These are phyloP conservation scores for Mycena epipterygia DNA, from an alignment of 768 basidiomycete genomes.

Conservation along the genomic window DNA sequence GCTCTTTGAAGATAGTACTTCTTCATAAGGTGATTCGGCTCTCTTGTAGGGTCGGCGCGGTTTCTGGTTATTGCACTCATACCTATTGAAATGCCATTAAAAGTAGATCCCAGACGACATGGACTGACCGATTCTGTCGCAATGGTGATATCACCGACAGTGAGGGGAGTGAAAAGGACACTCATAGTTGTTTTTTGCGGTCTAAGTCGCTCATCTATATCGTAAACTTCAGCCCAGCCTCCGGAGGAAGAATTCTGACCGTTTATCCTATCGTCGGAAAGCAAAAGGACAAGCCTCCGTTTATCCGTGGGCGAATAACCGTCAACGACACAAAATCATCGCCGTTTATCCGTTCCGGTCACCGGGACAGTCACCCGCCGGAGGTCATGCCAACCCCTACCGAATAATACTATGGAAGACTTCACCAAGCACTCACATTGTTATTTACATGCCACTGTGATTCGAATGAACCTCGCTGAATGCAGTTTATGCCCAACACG, in stretches of 20 bases:
- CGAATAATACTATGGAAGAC: too few species aligned
- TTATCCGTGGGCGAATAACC: slow-evolving; percentile 6
- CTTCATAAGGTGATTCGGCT: slow-evolving; percentile 54
- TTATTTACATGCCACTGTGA: too few species aligned
- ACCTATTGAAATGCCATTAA: slow-evolving; percentile 2
- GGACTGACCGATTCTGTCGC: slow-evolving; percentile 47
- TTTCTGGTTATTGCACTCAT: slow-evolving; percentile 59
- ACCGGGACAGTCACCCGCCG: too few species aligned
- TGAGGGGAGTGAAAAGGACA: slow-evolving; percentile 48
- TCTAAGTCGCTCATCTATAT: not conserved
- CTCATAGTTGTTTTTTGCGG: slow-evolving; percentile 21
- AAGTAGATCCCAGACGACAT: not conserved
- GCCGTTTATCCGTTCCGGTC: slow-evolving; percentile 6
- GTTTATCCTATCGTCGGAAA: slow-evolving; percentile 2
- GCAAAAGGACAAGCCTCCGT: slow-evolving; percentile 1
- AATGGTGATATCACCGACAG: slow-evolving; percentile 52
- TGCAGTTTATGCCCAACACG: too few species aligned
- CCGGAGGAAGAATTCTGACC: not conserved
- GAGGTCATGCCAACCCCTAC: not conserved
- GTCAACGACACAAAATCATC: not conserved
- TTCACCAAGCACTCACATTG: too few species aligned
- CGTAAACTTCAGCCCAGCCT: not conserved
- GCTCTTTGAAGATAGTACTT: slow-evolving; percentile 60
- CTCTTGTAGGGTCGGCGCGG: slow-evolving; percentile 50
- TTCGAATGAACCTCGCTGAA: too few species aligned